These are phyloP conservation scores for Dryas octopetala DNA, from an alignment of 306 rosid species.

Conservation along the genomic window DNA sequence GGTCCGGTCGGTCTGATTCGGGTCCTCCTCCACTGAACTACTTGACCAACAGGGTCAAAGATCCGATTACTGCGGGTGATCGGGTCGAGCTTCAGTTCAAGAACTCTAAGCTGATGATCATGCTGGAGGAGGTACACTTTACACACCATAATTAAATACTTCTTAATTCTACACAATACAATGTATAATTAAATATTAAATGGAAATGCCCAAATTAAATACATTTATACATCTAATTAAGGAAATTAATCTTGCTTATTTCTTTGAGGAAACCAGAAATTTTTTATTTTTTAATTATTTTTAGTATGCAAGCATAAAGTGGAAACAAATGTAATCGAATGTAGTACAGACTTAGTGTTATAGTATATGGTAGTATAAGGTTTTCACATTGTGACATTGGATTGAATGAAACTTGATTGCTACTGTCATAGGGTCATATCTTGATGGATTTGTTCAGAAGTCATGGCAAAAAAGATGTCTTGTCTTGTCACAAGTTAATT, in stretches of 20 bases:
- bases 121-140: slow-evolving; percentile 32
- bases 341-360: too few relatives aligned
- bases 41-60: neutral
- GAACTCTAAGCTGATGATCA: slow-evolving; percentile 20
- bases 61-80: neutral
- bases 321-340: too few relatives aligned
- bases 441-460: slow-evolving; percentile 19
- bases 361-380: neutral
- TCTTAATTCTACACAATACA: neutral
- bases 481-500: slow-evolving; percentile 29
- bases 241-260: too few relatives aligned
- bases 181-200: too few relatives aligned
- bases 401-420: slow-evolving; percentile 16
- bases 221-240: too few relatives aligned
- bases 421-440: slow-evolving; percentile 27
- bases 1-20: slow-evolving; percentile 4
- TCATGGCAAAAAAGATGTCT: slow-evolving; percentile 18
- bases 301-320: too few relatives aligned
- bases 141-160: neutral
- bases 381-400: neutral
- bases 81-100: slow-evolving; percentile 12
- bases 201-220: too few relatives aligned
- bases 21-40: neutral
- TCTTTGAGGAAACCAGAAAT: too few relatives aligned
- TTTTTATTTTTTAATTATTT: too few relatives aligned